Evolutionary conservation across 1,139 yeast genomes (phyloP).

Genomic region (Taphrina betulina): DNA sequence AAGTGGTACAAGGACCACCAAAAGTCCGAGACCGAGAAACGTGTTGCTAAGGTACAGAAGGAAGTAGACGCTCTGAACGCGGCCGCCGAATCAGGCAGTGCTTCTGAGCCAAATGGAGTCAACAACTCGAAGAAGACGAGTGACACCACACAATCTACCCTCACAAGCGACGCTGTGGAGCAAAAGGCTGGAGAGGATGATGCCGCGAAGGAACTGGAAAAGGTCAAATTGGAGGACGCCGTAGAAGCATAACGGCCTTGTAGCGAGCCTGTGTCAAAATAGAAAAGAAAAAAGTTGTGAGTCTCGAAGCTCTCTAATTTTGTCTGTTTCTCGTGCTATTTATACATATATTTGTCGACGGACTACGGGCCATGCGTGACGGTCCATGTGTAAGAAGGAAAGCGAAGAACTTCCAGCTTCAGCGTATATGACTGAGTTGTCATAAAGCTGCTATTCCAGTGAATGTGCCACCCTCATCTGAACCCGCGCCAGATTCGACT

Average conservation of each 20-base stretch:
- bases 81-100: conserved; percentile 12
- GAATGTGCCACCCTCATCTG: too few relatives aligned
- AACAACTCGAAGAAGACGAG: conserved; percentile 1
- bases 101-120: conserved; percentile 6
- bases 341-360: too few relatives aligned
- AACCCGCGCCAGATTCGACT: too few relatives aligned
- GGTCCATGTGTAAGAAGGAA: too few relatives aligned
- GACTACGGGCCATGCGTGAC: too few relatives aligned
- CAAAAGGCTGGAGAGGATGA: conserved; percentile 4
- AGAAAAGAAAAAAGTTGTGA: too few relatives aligned
- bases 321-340: too few relatives aligned
- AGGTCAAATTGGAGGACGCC: conserved; percentile 15
- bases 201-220: conserved; percentile 3
- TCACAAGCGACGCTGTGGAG: conserved; percentile 3
- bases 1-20: conserved; percentile 69
- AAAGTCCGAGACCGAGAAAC: conserved; percentile 70
- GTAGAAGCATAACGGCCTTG: neutral
- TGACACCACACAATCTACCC: conserved; percentile 5
- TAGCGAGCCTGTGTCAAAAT: too few relatives aligned
- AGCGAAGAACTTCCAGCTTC: too few relatives aligned
- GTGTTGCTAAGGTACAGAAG: conserved; percentile 39
- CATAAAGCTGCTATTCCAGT: too few relatives aligned
- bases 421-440: too few relatives aligned
- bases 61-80: conserved; percentile 39
- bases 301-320: too few relatives aligned